These are phyloP conservation scores for Hymenoscyphus fructigenus DNA, from an alignment of 2,329 filamentous ascomycete genomes.

Conservation along the genomic window DNA sequence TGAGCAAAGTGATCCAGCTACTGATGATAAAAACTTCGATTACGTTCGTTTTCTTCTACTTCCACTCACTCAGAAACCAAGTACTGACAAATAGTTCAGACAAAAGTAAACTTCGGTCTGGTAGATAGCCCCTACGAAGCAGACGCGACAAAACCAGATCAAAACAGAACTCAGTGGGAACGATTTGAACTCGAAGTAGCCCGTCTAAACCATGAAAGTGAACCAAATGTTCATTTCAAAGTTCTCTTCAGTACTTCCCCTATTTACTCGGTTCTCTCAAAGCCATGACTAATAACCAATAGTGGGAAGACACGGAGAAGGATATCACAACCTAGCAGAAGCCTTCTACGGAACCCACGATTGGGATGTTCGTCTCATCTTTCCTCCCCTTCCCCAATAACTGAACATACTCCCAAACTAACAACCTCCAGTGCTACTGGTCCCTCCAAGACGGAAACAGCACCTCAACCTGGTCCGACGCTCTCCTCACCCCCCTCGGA, in stretches of 20 bases:
- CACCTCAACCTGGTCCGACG: slow-evolving; percentile 62
- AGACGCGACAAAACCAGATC: slow-evolving; percentile 41
- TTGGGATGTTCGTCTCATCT: slow-evolving; percentile 57
- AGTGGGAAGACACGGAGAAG: slow-evolving; percentile 69
- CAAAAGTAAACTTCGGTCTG: slow-evolving; percentile 62
- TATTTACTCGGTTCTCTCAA: too few relatives aligned
- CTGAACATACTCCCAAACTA: slow-evolving; percentile 2
- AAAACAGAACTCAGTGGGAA: slow-evolving; percentile 58
- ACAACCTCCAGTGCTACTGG: slow-evolving; percentile 58
- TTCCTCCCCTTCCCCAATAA: neutral
- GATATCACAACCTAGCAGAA: slow-evolving; percentile 63
- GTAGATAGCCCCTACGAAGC: slow-evolving; percentile 60
- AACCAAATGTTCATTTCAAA: slow-evolving; percentile 56
- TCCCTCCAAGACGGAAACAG: slow-evolving; percentile 61
- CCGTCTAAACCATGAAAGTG: slow-evolving; percentile 49
- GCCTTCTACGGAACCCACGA: slow-evolving; percentile 64
- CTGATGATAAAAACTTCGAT: slow-evolving; percentile 58
- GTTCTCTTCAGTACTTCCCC: slow-evolving; percentile 52
- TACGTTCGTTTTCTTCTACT: slow-evolving; percentile 50
- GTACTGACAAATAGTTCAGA: slow-evolving; percentile 41
- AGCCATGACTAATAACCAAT: slow-evolving; percentile 6
- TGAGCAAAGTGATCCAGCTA: slow-evolving; percentile 60
- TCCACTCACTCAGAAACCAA: too few relatives aligned
- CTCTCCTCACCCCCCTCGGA: slow-evolving; percentile 59
- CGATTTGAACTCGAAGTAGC: slow-evolving; percentile 59